Conservation (phyloP, 2,329 filamentous ascomycete species). For the Phoma sp. region DNA sequence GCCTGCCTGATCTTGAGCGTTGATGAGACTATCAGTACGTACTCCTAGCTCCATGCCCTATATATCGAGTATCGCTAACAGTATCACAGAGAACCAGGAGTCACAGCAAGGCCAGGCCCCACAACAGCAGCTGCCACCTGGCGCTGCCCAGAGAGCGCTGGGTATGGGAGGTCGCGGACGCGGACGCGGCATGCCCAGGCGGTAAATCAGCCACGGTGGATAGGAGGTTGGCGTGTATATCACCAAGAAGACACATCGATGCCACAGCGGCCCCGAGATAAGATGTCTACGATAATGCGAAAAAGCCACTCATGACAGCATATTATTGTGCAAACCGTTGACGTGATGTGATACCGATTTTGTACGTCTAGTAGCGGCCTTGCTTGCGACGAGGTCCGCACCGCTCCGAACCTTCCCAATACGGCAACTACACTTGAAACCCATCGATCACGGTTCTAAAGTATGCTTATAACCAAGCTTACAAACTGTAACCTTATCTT, state of each 20-base stretch:
- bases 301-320: constrained; percentile 16
- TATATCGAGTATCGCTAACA: constrained; percentile 26
- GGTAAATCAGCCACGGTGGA: constrained; percentile 56
- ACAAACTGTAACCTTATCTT: constrained; percentile 18
- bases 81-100: constrained; percentile 78
- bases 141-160: constrained; percentile 85
- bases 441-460: constrained; percentile 14
- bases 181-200: constrained; percentile 76
- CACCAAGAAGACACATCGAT: constrained; percentile 29
- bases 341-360: background rate
- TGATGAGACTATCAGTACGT: constrained; percentile 91
- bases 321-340: background rate
- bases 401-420: constrained; percentile 7
- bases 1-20: constrained; percentile 94
- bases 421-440: background rate
- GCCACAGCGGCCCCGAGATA: constrained; percentile 20
- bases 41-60: background rate
- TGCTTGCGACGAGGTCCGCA: background rate
- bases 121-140: constrained; percentile 65
- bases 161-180: constrained; percentile 70
- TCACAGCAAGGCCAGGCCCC: constrained; percentile 84
- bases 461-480: constrained; percentile 17
- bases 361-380: background rate
- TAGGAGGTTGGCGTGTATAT: constrained; percentile 25
- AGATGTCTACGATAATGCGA: constrained; percentile 45